A percentile compares a stretch with the other conserved stretches of the same genome.
phyloP scores from a whole-genome alignment of 352 stramenopile species.

The Phytophthora europaea region DNA sequence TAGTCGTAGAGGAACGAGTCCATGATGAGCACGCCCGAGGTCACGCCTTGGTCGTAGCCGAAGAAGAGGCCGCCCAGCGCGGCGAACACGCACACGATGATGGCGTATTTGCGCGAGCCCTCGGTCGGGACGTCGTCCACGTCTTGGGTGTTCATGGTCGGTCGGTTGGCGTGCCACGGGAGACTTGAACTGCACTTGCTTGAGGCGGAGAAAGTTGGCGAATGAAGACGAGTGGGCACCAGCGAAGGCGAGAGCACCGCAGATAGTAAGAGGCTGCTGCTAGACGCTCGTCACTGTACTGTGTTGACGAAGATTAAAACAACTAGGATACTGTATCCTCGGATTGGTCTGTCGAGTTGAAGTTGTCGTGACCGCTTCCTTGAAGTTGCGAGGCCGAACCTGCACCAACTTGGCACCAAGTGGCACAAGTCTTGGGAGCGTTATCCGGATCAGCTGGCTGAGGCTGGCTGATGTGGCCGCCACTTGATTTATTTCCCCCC shows the following conservation, averaged over 20 bases:
- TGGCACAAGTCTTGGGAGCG: background rate
- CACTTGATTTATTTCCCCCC: conserved; percentile 42
- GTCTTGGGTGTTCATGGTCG: conserved; percentile 16
- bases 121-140: conserved; percentile 31
- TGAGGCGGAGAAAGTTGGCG: conserved; percentile 27
- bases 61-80: conserved; percentile 25
- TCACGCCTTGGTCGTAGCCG: conserved; percentile 29
- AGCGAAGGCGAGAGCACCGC: background rate
- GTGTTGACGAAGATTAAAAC: conserved; percentile 10
- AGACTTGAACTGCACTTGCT: conserved; percentile 26
- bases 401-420: conserved; percentile 23
- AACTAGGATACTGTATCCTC: too few species aligned
- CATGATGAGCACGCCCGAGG: conserved; percentile 25
- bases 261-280: conserved; percentile 12
- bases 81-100: conserved; percentile 26
- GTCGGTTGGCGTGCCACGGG: conserved; percentile 1
- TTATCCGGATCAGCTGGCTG: conserved; percentile 15
- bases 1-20: conserved; percentile 31
- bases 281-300: conserved; percentile 5
- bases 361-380: conserved; percentile 29
- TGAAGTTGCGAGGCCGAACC: conserved; percentile 26
- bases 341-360: conserved; percentile 29
- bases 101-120: conserved; percentile 41
- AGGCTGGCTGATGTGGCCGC: conserved; percentile 10
- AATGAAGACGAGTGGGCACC: conserved; percentile 19